Conservation (phyloP, 192 early-diverging fungal species). For the Nowakowskiella sp. region DNA sequence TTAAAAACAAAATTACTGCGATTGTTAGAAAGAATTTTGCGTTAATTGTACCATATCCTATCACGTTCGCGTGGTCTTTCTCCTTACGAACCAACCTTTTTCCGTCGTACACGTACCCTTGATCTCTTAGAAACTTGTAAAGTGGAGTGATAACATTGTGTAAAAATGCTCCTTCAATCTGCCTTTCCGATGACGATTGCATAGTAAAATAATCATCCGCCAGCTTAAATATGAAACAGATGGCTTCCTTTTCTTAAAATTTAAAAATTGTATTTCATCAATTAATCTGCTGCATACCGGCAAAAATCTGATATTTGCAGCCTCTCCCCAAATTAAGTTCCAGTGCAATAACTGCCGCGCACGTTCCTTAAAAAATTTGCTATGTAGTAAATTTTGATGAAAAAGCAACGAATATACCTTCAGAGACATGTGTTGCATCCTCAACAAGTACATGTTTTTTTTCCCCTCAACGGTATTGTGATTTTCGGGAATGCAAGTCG, state of each 20-base stretch:
- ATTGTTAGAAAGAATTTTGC: neutral
- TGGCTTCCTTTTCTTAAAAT: neutral
- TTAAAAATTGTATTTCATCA: slow-evolving; percentile 6
- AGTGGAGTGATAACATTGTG: slow-evolving; percentile 60
- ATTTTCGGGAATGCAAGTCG: too few relatives aligned
- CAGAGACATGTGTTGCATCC: too few relatives aligned
- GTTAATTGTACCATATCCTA: slow-evolving; percentile 75
- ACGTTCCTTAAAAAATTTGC: too few relatives aligned
- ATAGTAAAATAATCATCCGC: slow-evolving; percentile 47
- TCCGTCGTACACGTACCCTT: slow-evolving; percentile 60
- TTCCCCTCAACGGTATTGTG: too few relatives aligned
- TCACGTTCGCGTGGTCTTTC: slow-evolving; percentile 63
- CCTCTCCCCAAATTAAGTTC: slow-evolving; percentile 74
- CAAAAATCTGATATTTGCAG: slow-evolving; percentile 62
- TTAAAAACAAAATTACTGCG: neutral
- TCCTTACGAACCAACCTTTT: slow-evolving; percentile 67
- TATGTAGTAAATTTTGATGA: too few relatives aligned
- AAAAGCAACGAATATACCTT: too few relatives aligned
- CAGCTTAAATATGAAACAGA: slow-evolving; percentile 74
- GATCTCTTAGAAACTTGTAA: slow-evolving; percentile 66
- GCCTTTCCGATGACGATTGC: slow-evolving; percentile 36
- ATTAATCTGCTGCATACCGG: slow-evolving; percentile 39
- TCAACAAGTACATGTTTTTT: too few relatives aligned
- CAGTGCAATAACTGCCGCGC: slow-evolving; percentile 72
- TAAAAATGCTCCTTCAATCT: slow-evolving; percentile 61